phyloP scores from a whole-genome alignment of 108 stramenopile genomes.

The Nitzschia palea region DNA sequence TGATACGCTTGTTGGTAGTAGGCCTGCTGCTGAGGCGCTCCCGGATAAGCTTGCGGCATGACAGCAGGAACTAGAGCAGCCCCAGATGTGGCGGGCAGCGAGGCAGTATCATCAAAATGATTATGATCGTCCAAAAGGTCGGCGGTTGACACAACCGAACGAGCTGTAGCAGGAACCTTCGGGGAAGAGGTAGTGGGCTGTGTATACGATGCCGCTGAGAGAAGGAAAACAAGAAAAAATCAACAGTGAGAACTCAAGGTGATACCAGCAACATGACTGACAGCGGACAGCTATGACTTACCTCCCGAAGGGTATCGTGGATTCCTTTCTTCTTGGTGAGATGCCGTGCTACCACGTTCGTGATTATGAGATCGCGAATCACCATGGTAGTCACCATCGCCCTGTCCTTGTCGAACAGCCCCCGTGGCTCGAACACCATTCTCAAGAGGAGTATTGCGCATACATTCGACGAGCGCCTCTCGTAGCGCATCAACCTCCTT shows the following conservation, averaged over 20 bases:
- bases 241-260: neutral
- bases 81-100: conserved; percentile 2
- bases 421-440: conserved; percentile 59
- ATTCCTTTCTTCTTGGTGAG: neutral
- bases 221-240: conserved; percentile 3
- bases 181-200: neutral
- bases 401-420: conserved; percentile 39
- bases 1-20: conserved; percentile 19
- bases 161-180: neutral
- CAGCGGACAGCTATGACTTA: neutral
- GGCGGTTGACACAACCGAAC: conserved; percentile 18
- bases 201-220: neutral
- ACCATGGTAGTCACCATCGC: neutral
- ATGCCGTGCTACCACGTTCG: neutral
- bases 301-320: neutral
- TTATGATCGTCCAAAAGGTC: conserved; percentile 26
- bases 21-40: conserved; percentile 7
- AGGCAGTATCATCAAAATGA: conserved; percentile 30
- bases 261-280: neutral
- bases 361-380: neutral
- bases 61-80: conserved; percentile 24
- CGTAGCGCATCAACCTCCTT: conserved; percentile 77
- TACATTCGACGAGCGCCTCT: conserved; percentile 77
- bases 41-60: conserved; percentile 22
- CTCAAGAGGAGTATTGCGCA: conserved; percentile 73